Evolutionary conservation across 148 eudicot species (phyloP).

Genomic region (Rheum nobile): DNA sequence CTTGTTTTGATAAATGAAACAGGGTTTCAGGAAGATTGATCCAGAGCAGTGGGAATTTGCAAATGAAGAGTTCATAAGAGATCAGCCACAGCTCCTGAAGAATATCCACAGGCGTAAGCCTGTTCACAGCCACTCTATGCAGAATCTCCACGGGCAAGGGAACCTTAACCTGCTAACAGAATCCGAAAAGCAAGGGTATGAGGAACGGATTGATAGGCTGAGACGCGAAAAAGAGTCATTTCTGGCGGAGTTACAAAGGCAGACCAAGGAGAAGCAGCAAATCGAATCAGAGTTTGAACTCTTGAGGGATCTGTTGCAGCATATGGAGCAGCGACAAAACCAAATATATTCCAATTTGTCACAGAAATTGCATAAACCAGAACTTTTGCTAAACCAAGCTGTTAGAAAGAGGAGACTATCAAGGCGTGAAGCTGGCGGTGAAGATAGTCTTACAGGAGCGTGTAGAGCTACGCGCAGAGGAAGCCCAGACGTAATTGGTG

Average conservation of each 20-base stretch:
- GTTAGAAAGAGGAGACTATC: slow-evolving; percentile 65
- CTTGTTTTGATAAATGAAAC: slow-evolving; percentile 4
- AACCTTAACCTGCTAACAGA: slow-evolving; percentile 47
- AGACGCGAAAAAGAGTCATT: slow-evolving; percentile 40
- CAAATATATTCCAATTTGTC: slow-evolving; percentile 39
- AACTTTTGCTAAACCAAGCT: slow-evolving; percentile 19
- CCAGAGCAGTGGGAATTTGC: slow-evolving; percentile 96
- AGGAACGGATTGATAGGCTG: slow-evolving; percentile 44
- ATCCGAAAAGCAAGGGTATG: slow-evolving; percentile 43
- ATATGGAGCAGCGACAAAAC: slow-evolving; percentile 37
- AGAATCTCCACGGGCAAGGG: slow-evolving; percentile 36
- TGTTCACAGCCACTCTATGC: slow-evolving; percentile 74
- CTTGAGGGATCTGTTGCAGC: slow-evolving; percentile 34
- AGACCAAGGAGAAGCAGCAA: slow-evolving; percentile 34
- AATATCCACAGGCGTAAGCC: slow-evolving; percentile 83
- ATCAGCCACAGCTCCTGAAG: slow-evolving; percentile 65
- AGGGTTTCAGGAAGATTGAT: slow-evolving; percentile 92
- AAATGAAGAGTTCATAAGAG: slow-evolving; percentile 77
- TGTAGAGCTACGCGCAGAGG: slow-evolving; percentile 27
- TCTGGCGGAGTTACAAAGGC: slow-evolving; percentile 32
- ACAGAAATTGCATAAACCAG: slow-evolving; percentile 34
- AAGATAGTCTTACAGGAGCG: slow-evolving; percentile 17
- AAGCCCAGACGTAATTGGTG: slow-evolving; percentile 22
- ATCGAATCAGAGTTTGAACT: slow-evolving; percentile 28
- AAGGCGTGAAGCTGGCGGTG: slow-evolving; percentile 20